Percentiles rank a stretch among this genome's conserved stretches.
These are phyloP conservation scores for Chrysochromulina tobinii DNA, from an alignment of 78 protist genomes.

Conservation along the genomic window DNA sequence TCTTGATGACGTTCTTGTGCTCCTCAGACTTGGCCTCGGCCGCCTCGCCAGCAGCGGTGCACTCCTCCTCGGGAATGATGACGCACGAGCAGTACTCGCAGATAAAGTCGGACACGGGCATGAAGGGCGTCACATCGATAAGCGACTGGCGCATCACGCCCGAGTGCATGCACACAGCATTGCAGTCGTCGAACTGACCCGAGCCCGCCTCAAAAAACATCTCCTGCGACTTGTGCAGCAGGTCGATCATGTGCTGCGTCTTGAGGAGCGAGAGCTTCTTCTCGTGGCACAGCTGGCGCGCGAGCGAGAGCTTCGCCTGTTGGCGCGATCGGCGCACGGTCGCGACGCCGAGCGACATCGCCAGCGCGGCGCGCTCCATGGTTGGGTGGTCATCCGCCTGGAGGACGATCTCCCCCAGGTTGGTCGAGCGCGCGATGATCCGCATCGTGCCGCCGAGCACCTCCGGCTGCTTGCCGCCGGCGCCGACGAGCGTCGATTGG, in stretches of 20 bases:
- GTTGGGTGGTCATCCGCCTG: background rate
- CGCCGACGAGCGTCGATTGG: background rate
- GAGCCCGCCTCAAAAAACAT: slow-evolving; percentile 28
- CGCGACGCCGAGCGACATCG: background rate
- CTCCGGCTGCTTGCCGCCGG: no score
- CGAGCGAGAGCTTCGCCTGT: background rate
- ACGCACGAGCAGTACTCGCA: slow-evolving; percentile 27
- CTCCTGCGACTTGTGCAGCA: slow-evolving; percentile 18
- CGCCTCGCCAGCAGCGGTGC: background rate
- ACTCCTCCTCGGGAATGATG: slow-evolving; percentile 13
- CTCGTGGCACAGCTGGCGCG: slow-evolving; percentile 22
- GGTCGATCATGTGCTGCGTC: slow-evolving; percentile 19
- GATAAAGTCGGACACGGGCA: slow-evolving; percentile 14
- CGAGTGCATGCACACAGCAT: slow-evolving; percentile 28
- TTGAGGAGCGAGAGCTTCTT: slow-evolving; percentile 22
- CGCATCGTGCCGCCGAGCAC: no score
- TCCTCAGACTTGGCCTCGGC: background rate
- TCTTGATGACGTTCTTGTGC: background rate
- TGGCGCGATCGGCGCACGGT: background rate
- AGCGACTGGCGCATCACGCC: slow-evolving; percentile 26
- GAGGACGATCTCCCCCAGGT: no score
- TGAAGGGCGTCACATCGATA: slow-evolving; percentile 20
- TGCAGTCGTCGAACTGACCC: slow-evolving; percentile 24
- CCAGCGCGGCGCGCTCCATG: background rate
- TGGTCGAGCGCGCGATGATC: no score